Evolutionary conservation across 306 rosid species (phyloP).

Genomic region (Myrica gale): DNA sequence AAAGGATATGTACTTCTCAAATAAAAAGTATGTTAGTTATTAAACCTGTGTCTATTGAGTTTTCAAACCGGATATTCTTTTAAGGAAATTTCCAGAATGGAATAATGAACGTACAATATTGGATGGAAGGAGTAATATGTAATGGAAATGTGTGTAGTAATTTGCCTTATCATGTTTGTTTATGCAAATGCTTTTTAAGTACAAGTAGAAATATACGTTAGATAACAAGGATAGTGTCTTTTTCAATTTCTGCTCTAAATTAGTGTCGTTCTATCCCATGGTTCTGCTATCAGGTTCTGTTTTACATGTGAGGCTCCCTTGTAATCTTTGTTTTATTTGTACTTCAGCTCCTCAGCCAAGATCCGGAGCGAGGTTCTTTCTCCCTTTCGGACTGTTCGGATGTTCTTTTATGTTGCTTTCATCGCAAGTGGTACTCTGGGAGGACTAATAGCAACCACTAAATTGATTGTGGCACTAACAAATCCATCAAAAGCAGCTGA

Average conservation of each 20-base stretch:
- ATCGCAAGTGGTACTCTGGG: slow-evolving; percentile 76
- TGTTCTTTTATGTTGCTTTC: slow-evolving; percentile 31
- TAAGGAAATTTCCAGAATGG: too few species aligned
- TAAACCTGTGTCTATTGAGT: too few species aligned
- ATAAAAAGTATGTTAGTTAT: too few species aligned
- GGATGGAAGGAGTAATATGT: not conserved
- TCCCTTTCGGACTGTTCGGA: slow-evolving; percentile 16
- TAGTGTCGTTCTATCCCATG: slow-evolving; percentile 31
- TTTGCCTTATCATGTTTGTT: not conserved
- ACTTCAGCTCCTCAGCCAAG: slow-evolving; percentile 68
- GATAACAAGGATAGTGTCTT: not conserved
- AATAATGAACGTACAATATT: not conserved
- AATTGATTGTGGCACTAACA: slow-evolving; percentile 64
- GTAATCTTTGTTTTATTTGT: slow-evolving; percentile 40
- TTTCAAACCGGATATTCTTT: too few species aligned
- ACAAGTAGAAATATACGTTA: not conserved
- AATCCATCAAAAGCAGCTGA: slow-evolving; percentile 63
- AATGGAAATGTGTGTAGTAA: not conserved
- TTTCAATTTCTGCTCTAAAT: slow-evolving; percentile 2
- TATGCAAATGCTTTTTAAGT: not conserved
- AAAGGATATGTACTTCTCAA: too few species aligned
- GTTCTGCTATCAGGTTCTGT: slow-evolving; percentile 47
- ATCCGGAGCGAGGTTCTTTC: slow-evolving; percentile 52
- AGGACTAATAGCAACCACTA: slow-evolving; percentile 67
- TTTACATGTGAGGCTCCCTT: slow-evolving; percentile 43